phyloP scores from a whole-genome alignment of 1,284 basidiomycete species.

The Ustilago esculenta region DNA sequence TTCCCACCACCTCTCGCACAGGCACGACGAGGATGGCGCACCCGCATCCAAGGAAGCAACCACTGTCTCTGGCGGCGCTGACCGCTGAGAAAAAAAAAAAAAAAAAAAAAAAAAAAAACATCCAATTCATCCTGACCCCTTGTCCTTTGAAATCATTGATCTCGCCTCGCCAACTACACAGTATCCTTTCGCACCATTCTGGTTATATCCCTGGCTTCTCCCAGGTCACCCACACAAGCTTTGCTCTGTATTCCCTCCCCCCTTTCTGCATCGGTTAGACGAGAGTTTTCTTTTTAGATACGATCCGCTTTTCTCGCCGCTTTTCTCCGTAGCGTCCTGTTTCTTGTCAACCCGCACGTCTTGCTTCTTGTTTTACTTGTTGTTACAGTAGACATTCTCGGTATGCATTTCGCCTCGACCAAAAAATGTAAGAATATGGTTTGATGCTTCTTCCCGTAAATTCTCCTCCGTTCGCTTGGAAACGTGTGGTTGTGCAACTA shows the following conservation, averaged over 20 bases:
- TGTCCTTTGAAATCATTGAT: no score
- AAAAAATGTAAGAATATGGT: conserved; percentile 11
- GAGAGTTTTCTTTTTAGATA: no score
- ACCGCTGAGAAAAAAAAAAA: conserved; percentile 1
- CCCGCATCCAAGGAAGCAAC: neutral
- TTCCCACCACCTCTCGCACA: conserved; percentile 22
- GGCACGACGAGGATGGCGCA: conserved; percentile 13
- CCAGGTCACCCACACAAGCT: neutral
- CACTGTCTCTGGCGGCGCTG: neutral
- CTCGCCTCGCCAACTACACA: no score
- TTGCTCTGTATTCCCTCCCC: neutral
- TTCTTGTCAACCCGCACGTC: neutral
- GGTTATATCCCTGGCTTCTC: no score
- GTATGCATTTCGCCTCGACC: no score
- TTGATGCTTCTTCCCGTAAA: neutral
- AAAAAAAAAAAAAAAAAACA: no score
- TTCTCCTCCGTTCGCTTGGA: no score
- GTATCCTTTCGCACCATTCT: no score
- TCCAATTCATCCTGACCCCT: no score
- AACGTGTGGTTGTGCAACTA: no score
- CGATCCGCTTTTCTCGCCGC: neutral
- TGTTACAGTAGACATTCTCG: conserved; percentile 5
- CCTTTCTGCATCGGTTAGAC: no score
- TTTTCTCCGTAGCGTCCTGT: neutral
- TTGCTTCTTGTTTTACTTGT: neutral